Evolutionary conservation across 2,329 filamentous ascomycete genomes (phyloP), one percentile per base, ranked within the genome.

Genomic region (Exophiala phaeomuriformis): DNA sequence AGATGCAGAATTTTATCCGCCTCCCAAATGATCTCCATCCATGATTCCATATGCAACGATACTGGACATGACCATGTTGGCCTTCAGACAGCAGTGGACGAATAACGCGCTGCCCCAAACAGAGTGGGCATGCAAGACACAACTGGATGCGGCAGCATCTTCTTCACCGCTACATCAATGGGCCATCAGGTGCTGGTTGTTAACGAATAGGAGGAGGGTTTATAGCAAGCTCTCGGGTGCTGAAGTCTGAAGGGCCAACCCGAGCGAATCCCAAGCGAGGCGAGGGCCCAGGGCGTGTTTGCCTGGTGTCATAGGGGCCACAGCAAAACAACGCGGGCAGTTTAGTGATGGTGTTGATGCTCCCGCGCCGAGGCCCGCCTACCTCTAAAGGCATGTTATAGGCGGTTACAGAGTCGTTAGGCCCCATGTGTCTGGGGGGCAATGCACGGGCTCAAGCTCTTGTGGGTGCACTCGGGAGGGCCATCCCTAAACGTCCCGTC

Each of bases 91-190:
- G 29, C 8, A 28, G 12, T 45, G 12, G 42, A 43, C 57, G 53
- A 59, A 59, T 59, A 41, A 47, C 46, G 48, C 50, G 42, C 33
- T 30, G 44, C 36, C 29, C 19, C 32, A 53, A 31, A 33, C 29
- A 44, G 32, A 31, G 30, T 44, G 51, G 39, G 31, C 45, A 46
- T 53, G 39, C 51, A 51, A 35, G 51, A 47, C 43, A 51, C 33
- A 35, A 43, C 51, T 39, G 50, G 41, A 55, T 52, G 36, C 49
- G 55, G 51, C 48, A 45, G 48, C 41, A 28, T 36, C 42, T 35
- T 53, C 45, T 45, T 59, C 57, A 59, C 57, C 57, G 57, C 57
- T 52, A 52, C 53, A 53, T 50, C 40, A 19, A 41, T 43, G 41
- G 35, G 33, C 28, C 37, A 29, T 27, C 28, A 51, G 44, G 32